Evolutionary conservation across 495 filamentous ascomycete species (phyloP).

Genomic region (Penicillium herquei): DNA sequence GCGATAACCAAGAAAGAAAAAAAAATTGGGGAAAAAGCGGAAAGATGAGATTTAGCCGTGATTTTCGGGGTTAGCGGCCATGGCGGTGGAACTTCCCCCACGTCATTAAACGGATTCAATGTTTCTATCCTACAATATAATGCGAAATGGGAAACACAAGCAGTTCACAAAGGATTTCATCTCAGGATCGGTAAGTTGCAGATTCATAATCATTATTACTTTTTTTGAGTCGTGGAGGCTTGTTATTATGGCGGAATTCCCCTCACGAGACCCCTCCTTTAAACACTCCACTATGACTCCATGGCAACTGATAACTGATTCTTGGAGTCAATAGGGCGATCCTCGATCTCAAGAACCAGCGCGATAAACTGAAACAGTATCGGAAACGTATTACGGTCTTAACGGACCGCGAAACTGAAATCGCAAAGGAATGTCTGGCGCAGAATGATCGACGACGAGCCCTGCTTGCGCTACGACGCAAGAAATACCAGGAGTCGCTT

Average conservation of each 20-base stretch:
- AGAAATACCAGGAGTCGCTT: constrained; percentile 94
- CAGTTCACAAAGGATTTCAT: constrained; percentile 68
- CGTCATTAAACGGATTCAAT: constrained; percentile 20
- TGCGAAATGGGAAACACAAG: constrained; percentile 63
- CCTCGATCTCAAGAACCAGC: constrained; percentile 94
- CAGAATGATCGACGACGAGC: constrained; percentile 75
- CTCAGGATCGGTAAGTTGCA: constrained; percentile 62
- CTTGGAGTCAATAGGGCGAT: constrained; percentile 63
- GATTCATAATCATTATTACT: neutral
- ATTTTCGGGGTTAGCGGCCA: constrained; percentile 17
- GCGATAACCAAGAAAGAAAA: constrained; percentile 19
- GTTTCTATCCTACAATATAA: constrained; percentile 21
- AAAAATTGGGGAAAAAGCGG: constrained; percentile 21
- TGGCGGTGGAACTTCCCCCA: constrained; percentile 14
- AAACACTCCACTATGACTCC: neutral
- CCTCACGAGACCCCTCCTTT: constrained; percentile 25
- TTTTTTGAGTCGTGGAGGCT: neutral
- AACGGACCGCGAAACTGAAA: constrained; percentile 75
- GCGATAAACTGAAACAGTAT: constrained; percentile 94
- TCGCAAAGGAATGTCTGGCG: constrained; percentile 77
- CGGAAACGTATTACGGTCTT: constrained; percentile 82
- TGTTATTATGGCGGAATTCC: neutral
- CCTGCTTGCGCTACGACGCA: constrained; percentile 84
- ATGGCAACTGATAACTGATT: neutral
- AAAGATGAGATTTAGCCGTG: constrained; percentile 11